Evolutionary conservation across 2,329 filamentous ascomycete genomes (phyloP), one percentile per base, ranked within the genome.

Genomic region (Fusarium sp.): DNA sequence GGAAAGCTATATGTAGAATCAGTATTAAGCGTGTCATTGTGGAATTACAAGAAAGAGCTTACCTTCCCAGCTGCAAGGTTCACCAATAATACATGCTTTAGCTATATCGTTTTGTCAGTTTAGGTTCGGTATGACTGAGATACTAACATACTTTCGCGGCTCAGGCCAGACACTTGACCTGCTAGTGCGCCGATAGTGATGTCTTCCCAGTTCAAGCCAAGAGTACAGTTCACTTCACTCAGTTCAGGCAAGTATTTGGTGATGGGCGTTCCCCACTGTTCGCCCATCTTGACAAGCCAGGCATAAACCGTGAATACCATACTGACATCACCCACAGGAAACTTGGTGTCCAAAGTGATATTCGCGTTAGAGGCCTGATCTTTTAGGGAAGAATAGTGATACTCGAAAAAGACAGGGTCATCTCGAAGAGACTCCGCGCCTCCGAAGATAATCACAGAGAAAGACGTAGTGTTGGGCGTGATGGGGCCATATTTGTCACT

Each of bases 301-400:
- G 77, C 49, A 26, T 81, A 81, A 2, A 79, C 76, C 1, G 78
- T 81, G 42, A 81, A 78, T 0, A 81, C 50, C 71, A 79, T 78
- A 3, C 76, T 80, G 15, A 81, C 42, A 11, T 76, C 75, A 0
- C 79, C 79, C 3, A 79, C 15, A 0, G 76, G 77, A 6, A 80
- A 77, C 2, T 60, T 63, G 4, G 79, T 79, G 17, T 73, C 32
- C 1, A 59, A 45, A 0, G 73, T 74, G 6, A 81, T 23, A 2
- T 63, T 73, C 2, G 38, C 6, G 9, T 71, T 70, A 10, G 40
- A 49, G 2, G 6, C 7, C 3, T 40, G 64, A 9, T 75, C 73
- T 2, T 63, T n/a, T 0, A 60, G 73, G 10, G 73, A 71, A 0
- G 63, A 75, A 11, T 74, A 75, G 30, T 75, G 69, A 26, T 75